phyloP scores from a whole-genome alignment of 768 basidiomycete genomes.

The Trametes sanguinea region DNA sequence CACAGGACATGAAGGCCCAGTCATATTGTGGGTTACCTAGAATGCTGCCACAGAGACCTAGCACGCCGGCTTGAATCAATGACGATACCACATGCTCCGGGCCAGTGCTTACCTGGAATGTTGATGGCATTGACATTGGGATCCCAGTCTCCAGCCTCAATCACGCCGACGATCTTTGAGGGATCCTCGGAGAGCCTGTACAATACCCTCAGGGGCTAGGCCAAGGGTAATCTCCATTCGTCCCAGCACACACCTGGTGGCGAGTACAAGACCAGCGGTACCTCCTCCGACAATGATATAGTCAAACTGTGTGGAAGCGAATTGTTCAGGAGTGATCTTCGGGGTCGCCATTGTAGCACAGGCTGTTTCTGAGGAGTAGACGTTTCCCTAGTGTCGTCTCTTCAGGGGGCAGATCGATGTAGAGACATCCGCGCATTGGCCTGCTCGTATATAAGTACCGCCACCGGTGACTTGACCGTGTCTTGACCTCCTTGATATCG shows the following conservation, averaged over 20 bases:
- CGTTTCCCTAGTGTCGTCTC: not conserved
- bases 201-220: too few species aligned
- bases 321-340: slow-evolving; percentile 2
- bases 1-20: slow-evolving; percentile 24
- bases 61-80: not conserved
- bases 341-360: not conserved
- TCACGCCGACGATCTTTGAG: slow-evolving; percentile 30
- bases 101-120: slow-evolving; percentile 17
- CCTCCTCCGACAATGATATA: slow-evolving; percentile 25
- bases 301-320: slow-evolving; percentile 13
- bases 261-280: slow-evolving; percentile 21
- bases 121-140: slow-evolving; percentile 13
- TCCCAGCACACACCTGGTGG: slow-evolving; percentile 12
- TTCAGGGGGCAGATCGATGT: too few species aligned
- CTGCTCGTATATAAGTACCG: too few species aligned
- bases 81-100: too few species aligned
- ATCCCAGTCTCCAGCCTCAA: slow-evolving; percentile 34
- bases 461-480: too few species aligned
- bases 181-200: slow-evolving; percentile 32
- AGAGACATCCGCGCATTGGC: too few species aligned
- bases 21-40: slow-evolving; percentile 24
- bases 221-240: not conserved
- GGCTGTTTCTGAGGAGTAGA: not conserved
- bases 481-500: too few species aligned
- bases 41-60: slow-evolving; percentile 9